These are phyloP conservation scores for Venturia aucupariae DNA, from an alignment of 2,329 filamentous ascomycete genomes.

Conservation along the genomic window DNA sequence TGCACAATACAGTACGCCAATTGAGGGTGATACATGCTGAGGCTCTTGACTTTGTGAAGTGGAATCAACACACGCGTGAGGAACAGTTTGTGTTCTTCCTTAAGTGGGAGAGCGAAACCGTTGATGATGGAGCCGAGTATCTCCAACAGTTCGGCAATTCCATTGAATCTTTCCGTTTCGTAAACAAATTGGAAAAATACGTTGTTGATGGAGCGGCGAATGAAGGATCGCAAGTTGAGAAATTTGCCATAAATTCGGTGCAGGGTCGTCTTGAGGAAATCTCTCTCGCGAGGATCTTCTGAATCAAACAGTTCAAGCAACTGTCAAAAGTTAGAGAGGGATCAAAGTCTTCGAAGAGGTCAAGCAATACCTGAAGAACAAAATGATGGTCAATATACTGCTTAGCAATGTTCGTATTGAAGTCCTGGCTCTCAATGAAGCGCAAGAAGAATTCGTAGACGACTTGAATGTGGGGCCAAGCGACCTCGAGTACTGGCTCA, in stretches of 20 bases:
- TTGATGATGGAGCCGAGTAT: conserved; percentile 99
- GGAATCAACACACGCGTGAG: conserved; percentile 86
- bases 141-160: conserved; percentile 91
- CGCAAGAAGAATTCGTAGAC: conserved; percentile 99
- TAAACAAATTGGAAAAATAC: conserved; percentile 99
- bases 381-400: conserved; percentile 98
- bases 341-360: background rate
- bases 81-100: conserved; percentile 98
- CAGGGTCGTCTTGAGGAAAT: conserved; percentile 95
- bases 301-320: conserved; percentile 97
- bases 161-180: conserved; percentile 97
- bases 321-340: conserved; percentile 31
- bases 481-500: conserved; percentile 93
- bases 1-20: conserved; percentile 98
- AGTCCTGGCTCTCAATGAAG: conserved; percentile 98
- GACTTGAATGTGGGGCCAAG: conserved; percentile 98
- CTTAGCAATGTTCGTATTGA: conserved; percentile 99
- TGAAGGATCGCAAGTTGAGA: conserved; percentile 92
- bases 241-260: conserved; percentile 99
- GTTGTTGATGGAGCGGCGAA: conserved; percentile 97
- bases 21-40: conserved; percentile 99
- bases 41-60: conserved; percentile 93
- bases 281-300: conserved; percentile 89
- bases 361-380: conserved; percentile 59
- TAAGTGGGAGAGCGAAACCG: conserved; percentile 89